Percentiles rank a stretch among this genome's conserved stretches.
These are phyloP conservation scores for Capsicum baccatum DNA, from an alignment of 257 asterid genomes.

Conservation along the genomic window DNA sequence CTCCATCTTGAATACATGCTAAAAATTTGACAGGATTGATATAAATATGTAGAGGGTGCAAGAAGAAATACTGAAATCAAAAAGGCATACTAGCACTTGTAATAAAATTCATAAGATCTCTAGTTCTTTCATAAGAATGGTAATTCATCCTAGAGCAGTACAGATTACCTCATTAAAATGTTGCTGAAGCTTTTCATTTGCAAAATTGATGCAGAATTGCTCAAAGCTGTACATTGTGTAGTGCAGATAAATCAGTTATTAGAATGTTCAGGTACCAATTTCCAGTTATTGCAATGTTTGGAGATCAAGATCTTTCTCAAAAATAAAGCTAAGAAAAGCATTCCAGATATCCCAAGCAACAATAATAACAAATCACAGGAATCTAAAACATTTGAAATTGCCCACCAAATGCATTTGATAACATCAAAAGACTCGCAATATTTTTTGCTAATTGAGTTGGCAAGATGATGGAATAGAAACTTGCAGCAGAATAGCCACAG, in stretches of 20 bases:
- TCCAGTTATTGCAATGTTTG: conserved; percentile 24
- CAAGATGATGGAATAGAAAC: not conserved
- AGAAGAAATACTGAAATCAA: conserved; percentile 23
- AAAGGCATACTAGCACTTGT: conserved; percentile 33
- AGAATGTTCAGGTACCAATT: conserved; percentile 24
- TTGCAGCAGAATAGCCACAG: not conserved
- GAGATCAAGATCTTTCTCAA: conserved; percentile 25
- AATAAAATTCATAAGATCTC: conserved; percentile 29
- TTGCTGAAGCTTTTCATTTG: conserved; percentile 99
- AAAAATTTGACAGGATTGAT: conserved; percentile 41
- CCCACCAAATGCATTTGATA: not conserved
- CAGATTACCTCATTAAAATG: conserved; percentile 92
- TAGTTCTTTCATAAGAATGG: conserved; percentile 4
- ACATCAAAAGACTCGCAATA: not conserved
- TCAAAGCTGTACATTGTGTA: conserved; percentile 71
- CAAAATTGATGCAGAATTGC: conserved; percentile 98
- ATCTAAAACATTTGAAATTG: not conserved
- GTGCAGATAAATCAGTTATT: conserved; percentile 25
- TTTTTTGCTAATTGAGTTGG: not conserved
- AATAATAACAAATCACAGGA: not conserved
- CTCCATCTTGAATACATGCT: conserved; percentile 99
- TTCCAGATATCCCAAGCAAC: conserved; percentile 1
- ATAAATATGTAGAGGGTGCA: conserved; percentile 31
- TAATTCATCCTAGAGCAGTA: not conserved
- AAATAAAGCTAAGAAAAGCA: conserved; percentile 23